Base-by-base conservation (phyloP, 148 eudicot genomes). In the Fallopia convolvulus region DNA sequence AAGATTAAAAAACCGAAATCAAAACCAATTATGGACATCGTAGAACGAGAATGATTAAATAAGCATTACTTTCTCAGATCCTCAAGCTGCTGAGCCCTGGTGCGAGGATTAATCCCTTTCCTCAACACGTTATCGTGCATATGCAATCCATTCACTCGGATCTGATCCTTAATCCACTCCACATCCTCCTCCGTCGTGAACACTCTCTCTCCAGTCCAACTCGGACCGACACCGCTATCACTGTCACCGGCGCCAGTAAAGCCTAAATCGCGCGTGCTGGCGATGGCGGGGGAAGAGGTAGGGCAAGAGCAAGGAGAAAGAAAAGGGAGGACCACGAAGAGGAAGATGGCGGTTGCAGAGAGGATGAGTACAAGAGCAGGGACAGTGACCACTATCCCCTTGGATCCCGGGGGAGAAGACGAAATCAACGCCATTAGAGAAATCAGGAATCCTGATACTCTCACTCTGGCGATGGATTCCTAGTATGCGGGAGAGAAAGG, bases 101-200 rank as follows among this genome's bases (percentile, higher is more conserved):
- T 94, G n/a, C 98, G 90, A 65, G 98, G 98, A 84, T 94, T 94
- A 77, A 94, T 94, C 81, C 98, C 98, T 46, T 94, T 94, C 6
- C 98, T 86, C 15, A 92, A 85, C 46, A 92, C 86, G 85, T 94
- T 94, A 42, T 92, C 93, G n/a, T 82, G 88, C 97, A 94, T 92
- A 75, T 87, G 93, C 60, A 94, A 77, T 14, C 97, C 98, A 61
- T 94, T 94, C n/a, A 83, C 71, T 76, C 80, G 85, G 88, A 94
- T 90, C 93, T 88, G 93, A 17, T 80, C 77, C 72, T 79, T 86
- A 15, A 92, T 89, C 98, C 98, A 94, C 12, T 72, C 60, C 30
- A 94, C 77, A 85, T 94, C 98, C 52, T 92, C 95, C 47, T 30
- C 44, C 46, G 89, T 84, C 21, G 89, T 39, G 58, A 89, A 81